Percentiles rank a stretch among this genome's conserved stretches.
phyloP scores from a whole-genome alignment of 306 rosid genomes.

The Neltuma alba region DNA sequence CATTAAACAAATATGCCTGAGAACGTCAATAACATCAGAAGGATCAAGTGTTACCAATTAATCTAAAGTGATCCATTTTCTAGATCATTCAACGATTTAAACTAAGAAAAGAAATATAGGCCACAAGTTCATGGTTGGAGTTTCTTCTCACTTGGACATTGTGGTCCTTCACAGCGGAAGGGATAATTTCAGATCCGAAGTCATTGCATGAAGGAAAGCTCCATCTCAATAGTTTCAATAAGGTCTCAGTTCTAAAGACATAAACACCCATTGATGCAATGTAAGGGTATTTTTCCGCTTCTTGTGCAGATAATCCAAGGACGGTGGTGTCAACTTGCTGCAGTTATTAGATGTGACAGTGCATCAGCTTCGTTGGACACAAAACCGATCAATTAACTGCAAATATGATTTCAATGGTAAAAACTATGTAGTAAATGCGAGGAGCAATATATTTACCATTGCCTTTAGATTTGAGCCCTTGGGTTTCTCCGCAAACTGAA shows the following conservation, averaged over 20 bases:
- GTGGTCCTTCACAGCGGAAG: slow-evolving; percentile 82
- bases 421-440: slow-evolving; percentile 1
- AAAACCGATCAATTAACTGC: background rate
- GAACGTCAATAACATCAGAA: slow-evolving; percentile 29
- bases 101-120: background rate
- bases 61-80: background rate
- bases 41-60: slow-evolving; percentile 5
- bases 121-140: background rate
- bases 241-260: slow-evolving; percentile 79
- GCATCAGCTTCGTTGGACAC: slow-evolving; percentile 30
- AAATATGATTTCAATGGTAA: background rate
- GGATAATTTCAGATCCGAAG: slow-evolving; percentile 95
- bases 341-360: slow-evolving; percentile 33
- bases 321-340: slow-evolving; percentile 88
- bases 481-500: slow-evolving; percentile 92
- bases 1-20: slow-evolving; percentile 93
- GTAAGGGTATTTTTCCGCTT: slow-evolving; percentile 66
- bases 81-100: slow-evolving; percentile 1
- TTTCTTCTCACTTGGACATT: slow-evolving; percentile 79
- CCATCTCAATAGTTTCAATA: slow-evolving; percentile 69
- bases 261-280: slow-evolving; percentile 99
- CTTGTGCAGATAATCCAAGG: slow-evolving; percentile 77
- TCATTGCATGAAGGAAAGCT: slow-evolving; percentile 76
- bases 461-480: slow-evolving; percentile 85
- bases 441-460: slow-evolving; percentile 61